Conservation (phyloP, 2,329 filamentous ascomycete genomes). For the Diplodia scrobiculata region DNA sequence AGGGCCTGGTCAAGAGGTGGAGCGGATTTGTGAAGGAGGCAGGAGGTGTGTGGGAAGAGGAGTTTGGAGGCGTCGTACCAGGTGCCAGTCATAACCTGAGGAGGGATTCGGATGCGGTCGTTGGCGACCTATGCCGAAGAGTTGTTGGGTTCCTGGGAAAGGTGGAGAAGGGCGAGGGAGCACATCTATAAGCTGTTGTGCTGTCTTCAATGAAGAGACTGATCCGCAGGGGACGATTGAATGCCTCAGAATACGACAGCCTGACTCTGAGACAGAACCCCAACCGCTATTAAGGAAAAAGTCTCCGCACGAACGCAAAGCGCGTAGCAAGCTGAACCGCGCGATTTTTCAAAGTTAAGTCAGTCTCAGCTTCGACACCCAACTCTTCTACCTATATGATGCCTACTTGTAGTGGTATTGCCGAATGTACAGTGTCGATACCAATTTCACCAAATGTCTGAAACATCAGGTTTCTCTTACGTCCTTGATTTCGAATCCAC, state of each 20-base stretch:
- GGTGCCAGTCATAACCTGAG: slow-evolving; percentile 57
- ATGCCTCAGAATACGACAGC: not conserved
- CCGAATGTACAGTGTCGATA: not conserved
- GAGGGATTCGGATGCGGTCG: slow-evolving; percentile 50
- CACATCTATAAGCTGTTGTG: slow-evolving; percentile 5
- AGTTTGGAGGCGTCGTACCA: slow-evolving; percentile 52
- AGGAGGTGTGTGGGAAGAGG: slow-evolving; percentile 53
- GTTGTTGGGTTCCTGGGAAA: slow-evolving; percentile 54
- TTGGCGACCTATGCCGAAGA: slow-evolving; percentile 54
- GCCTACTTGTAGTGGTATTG: not conserved
- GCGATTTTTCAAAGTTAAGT: not conserved
- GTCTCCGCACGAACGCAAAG: not conserved
- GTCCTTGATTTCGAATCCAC: not conserved
- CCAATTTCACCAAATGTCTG: not conserved
- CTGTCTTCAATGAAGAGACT: not conserved
- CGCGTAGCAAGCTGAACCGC: not conserved
- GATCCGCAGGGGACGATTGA: not conserved
- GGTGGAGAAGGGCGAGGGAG: not conserved
- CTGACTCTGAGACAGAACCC: not conserved
- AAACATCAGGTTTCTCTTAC: not conserved
- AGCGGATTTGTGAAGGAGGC: slow-evolving; percentile 47
- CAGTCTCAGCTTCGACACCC: not conserved
- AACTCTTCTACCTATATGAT: not conserved
- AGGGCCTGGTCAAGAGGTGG: slow-evolving; percentile 61
- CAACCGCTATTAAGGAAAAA: not conserved